Evolutionary conservation across 805 yeast genomes (phyloP).

Genomic region (Myxozyma melibiosi): DNA sequence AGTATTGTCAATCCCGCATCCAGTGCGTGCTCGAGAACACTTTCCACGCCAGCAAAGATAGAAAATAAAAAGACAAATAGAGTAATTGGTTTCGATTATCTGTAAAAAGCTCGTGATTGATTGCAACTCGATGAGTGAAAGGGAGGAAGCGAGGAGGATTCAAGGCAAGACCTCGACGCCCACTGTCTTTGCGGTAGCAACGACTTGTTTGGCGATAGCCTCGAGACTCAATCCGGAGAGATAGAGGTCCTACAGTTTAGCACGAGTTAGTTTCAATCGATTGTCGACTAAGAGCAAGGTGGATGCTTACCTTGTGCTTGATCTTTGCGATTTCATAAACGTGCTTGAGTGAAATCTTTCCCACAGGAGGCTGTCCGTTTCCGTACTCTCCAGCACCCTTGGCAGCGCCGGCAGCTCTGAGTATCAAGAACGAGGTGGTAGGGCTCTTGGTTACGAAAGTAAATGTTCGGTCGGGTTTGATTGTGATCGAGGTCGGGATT

Average conservation of each 20-base stretch:
- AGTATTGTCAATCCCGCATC: neutral
- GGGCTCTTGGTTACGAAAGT: slow-evolving; percentile 87
- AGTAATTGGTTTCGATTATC: too few species aligned
- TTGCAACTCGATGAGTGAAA: neutral
- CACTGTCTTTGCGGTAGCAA: slow-evolving; percentile 85
- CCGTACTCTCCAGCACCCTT: slow-evolving; percentile 76
- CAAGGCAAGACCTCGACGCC: slow-evolving; percentile 82
- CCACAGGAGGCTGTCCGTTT: slow-evolving; percentile 48
- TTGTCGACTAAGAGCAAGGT: neutral
- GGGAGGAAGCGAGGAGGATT: slow-evolving; percentile 4
- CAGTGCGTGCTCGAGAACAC: neutral
- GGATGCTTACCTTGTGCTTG: slow-evolving; percentile 56
- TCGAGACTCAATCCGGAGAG: slow-evolving; percentile 71
- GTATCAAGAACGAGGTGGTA: slow-evolving; percentile 81
- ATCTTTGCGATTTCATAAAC: slow-evolving; percentile 93
- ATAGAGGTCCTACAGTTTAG: slow-evolving; percentile 61
- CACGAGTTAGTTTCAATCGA: neutral
- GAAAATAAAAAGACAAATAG: neutral
- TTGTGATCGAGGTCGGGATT: slow-evolving; percentile 79
- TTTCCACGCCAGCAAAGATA: neutral
- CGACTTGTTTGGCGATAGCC: slow-evolving; percentile 75
- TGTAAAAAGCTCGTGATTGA: too few species aligned
- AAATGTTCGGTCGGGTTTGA: slow-evolving; percentile 91
- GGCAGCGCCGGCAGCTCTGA: slow-evolving; percentile 75
- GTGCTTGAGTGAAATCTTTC: slow-evolving; percentile 78